Percentiles rank a stretch among this genome's conserved stretches.
Conservation (phyloP, 1,139 yeast species). For the Wickerhamomyces sp. region DNA sequence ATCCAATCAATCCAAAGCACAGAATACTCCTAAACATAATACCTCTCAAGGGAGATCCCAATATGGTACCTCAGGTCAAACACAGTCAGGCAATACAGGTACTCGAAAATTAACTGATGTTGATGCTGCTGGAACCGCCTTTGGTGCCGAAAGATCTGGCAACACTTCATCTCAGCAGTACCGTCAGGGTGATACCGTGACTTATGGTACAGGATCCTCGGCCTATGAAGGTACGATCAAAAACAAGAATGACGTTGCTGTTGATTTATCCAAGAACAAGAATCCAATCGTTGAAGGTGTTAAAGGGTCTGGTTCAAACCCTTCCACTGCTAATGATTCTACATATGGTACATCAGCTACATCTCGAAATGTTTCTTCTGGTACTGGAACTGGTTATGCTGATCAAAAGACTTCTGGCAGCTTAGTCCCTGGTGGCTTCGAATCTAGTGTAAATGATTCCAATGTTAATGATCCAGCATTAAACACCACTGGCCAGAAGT, state of each 20-base stretch:
- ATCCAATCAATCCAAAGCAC: too few relatives aligned
- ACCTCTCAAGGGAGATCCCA: too few relatives aligned
- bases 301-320: constrained; percentile 1
- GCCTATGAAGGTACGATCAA: neutral
- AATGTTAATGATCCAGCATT: constrained; percentile 4
- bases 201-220: neutral
- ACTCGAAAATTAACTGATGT: too few relatives aligned
- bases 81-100: too few relatives aligned
- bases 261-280: constrained; percentile 9
- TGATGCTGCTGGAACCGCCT: too few relatives aligned
- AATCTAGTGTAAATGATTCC: neutral
- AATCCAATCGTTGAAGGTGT: constrained; percentile 12
- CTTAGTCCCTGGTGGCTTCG: neutral
- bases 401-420: neutral
- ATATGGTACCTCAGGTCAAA: too few relatives aligned
- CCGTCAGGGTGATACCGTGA: neutral
- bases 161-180: too few relatives aligned
- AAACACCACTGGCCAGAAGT: neutral
- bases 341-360: neutral
- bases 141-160: too few relatives aligned
- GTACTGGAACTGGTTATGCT: neutral
- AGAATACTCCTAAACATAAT: too few relatives aligned
- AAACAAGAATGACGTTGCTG: constrained; percentile 1
- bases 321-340: constrained; percentile 1
- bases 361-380: neutral